Conservation (phyloP, 306 rosid species). For the Cucurbita argyrosperma region DNA sequence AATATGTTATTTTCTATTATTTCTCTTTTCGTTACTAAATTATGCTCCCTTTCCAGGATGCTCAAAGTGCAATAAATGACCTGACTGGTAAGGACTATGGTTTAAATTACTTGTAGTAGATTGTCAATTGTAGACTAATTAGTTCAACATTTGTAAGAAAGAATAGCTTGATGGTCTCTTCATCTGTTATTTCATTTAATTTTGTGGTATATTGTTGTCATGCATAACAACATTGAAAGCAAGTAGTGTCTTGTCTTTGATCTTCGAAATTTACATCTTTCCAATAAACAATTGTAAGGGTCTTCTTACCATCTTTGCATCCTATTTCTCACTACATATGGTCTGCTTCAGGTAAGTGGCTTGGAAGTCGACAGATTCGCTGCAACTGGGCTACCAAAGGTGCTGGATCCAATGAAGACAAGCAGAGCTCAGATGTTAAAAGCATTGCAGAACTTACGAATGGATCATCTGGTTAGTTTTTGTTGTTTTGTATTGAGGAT, state of each 20-base stretch:
- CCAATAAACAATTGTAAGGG: neutral
- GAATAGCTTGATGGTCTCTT: neutral
- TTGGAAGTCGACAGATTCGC: slow-evolving; percentile 90
- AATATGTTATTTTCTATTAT: neutral
- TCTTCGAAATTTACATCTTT: neutral
- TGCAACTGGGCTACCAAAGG: slow-evolving; percentile 99
- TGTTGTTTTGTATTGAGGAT: neutral
- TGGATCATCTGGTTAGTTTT: slow-evolving; percentile 64
- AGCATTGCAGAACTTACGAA: slow-evolving; percentile 80
- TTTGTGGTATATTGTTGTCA: neutral
- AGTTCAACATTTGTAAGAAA: neutral
- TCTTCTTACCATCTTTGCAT: neutral
- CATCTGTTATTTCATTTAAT: neutral
- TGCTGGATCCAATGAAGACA: slow-evolving; percentile 68
- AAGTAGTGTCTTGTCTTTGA: neutral
- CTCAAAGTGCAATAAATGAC: slow-evolving; percentile 92
- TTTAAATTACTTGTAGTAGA: neutral
- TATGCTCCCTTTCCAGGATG: slow-evolving; percentile 45
- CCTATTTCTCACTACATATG: neutral
- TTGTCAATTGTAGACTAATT: neutral
- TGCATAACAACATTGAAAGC: neutral
- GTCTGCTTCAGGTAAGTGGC: slow-evolving; percentile 74
- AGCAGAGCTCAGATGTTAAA: slow-evolving; percentile 61
- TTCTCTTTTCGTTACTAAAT: neutral
- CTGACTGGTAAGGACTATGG: slow-evolving; percentile 62